Base-by-base conservation (phyloP, 2,329 filamentous ascomycete genomes). In the Alternaria hordeiaustralica region DNA sequence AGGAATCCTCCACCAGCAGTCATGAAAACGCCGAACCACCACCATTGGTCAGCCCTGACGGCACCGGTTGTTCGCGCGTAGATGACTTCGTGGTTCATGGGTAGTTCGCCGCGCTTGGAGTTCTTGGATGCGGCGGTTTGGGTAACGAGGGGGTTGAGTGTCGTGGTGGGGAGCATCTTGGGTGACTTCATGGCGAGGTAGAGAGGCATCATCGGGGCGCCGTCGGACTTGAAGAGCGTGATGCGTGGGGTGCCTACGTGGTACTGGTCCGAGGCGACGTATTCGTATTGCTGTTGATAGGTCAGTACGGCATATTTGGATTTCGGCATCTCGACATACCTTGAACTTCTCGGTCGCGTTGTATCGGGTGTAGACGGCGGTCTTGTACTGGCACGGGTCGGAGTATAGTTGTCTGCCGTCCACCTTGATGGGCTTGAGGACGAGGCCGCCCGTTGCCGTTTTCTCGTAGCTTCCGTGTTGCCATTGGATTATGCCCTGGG, bases 381-480 rank as follows among this genome's bases (percentile, higher is more conserved):
- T 82, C 21, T 84, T 74, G 69, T 84, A 82, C n/a, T 79, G 75
- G 79, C 90, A 93, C 5, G 90, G 90, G 62, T 89, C 83, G 3
- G 89, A 92, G 60, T 87, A 80, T 25, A 92, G 78, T 80, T 92
- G 89, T 60, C 90, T 84, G 18, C 90, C 90, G 74, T 93, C 90
- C 3, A 88, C 86, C 20, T 82, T 82, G 69, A 92, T 87, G 5
- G 90, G 90, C 6, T 79, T 84, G 54, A 92, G 80, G 6, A 79
- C 78, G 23, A 93, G 79, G 6, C 86, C 88, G 45, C 88, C 88
- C 71, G 91, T 86, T 20, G 80, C 71, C 46, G 84, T 81, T 68
- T 88, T 81, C 6, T 82, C 80, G 75, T 87, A 91, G 58, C 78
- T 87, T 45, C 90, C 90, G 75, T 93, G 90, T 75, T 93, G 90